A percentile compares a stretch with the other conserved stretches of the same genome.
phyloP scores from a whole-genome alignment of 1,284 basidiomycete genomes.

The Dichomitus squalens region DNA sequence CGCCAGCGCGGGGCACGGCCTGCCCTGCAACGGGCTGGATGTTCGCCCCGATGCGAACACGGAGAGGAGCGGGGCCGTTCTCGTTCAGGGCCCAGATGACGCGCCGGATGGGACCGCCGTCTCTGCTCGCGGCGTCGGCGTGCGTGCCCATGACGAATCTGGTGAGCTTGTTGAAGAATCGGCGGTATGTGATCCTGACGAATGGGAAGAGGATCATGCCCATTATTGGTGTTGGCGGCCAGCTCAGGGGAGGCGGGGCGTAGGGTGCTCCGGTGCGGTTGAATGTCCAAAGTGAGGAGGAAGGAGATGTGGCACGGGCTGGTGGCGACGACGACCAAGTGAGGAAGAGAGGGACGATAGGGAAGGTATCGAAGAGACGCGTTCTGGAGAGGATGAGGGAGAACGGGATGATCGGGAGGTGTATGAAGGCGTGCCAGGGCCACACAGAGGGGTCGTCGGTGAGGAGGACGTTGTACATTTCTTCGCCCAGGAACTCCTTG shows the following conservation, averaged over 20 bases:
- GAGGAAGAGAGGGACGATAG: conserved; percentile 58
- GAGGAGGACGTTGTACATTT: conserved; percentile 61
- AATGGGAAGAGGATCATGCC: conserved; percentile 55
- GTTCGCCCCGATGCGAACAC: conserved; percentile 45
- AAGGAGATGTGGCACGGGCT: conserved; percentile 23
- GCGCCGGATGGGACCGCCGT: conserved; percentile 28
- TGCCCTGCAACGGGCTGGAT: conserved; percentile 7
- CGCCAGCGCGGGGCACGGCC: background rate
- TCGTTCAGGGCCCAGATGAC: conserved; percentile 41
- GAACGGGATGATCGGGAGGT: conserved; percentile 66
- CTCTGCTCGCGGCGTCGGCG: conserved; percentile 16
- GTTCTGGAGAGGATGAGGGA: conserved; percentile 60
- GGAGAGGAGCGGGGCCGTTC: conserved; percentile 44
- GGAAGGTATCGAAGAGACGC: conserved; percentile 50
- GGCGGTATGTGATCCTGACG: conserved; percentile 49
- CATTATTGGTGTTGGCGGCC: conserved; percentile 70
- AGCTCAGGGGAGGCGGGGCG: conserved; percentile 34
- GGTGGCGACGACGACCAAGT: conserved; percentile 63
- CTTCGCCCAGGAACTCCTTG: conserved; percentile 64
- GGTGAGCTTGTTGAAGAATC: conserved; percentile 43
- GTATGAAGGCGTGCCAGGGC: conserved; percentile 71
- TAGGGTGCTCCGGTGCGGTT: background rate
- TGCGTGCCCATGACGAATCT: conserved; percentile 48
- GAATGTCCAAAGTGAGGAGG: conserved; percentile 4
- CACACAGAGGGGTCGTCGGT: conserved; percentile 67